These are phyloP conservation scores for Pterocarpus macrocarpus DNA, from an alignment of 306 rosid species.

Conservation along the genomic window DNA sequence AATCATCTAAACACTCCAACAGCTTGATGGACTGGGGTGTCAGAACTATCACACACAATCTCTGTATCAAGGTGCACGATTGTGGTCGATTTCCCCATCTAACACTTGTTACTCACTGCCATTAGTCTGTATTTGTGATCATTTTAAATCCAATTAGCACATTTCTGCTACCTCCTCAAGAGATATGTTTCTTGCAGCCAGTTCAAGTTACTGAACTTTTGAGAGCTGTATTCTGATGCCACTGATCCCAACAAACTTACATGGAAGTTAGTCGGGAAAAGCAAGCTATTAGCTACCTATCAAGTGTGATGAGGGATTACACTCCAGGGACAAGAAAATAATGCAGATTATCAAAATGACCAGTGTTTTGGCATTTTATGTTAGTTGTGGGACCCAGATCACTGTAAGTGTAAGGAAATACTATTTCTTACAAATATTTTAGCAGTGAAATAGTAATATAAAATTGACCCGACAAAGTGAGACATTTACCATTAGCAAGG, in stretches of 20 bases:
- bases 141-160: slow-evolving; percentile 1
- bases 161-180: background rate
- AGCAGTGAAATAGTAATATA: background rate
- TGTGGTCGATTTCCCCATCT: background rate
- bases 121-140: background rate
- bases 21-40: background rate
- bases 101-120: background rate
- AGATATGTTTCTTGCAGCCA: too few relatives aligned
- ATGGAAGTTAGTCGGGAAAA: background rate
- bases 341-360: background rate
- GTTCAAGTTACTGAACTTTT: background rate
- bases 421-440: background rate
- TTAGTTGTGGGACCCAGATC: background rate
- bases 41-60: background rate
- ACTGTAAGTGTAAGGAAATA: background rate
- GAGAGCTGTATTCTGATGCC: background rate
- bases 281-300: background rate
- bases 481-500: background rate
- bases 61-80: background rate
- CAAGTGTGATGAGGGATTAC: background rate
- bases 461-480: slow-evolving; percentile 1
- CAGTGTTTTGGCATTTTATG: slow-evolving; percentile 26
- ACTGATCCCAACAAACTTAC: background rate
- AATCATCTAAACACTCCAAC: slow-evolving; percentile 6
- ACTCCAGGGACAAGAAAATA: background rate